These are phyloP conservation scores for Epichloe bromicola DNA, from an alignment of 2,329 filamentous ascomycete species.

Conservation along the genomic window DNA sequence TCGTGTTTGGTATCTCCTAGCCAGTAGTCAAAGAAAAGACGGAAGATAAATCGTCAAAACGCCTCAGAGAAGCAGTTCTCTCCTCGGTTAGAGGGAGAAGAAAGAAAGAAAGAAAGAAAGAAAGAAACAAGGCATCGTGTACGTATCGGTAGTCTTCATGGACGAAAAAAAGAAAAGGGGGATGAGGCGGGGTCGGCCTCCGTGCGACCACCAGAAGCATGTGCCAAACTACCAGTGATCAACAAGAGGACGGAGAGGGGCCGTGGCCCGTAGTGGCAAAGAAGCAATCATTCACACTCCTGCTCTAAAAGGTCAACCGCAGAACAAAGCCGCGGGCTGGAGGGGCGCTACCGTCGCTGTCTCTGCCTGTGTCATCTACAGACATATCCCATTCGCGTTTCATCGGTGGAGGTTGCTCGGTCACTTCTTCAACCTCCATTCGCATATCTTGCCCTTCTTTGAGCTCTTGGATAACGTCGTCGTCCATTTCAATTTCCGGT, in stretches of 20 bases:
- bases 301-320: slow-evolving; percentile 9
- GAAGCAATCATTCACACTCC: neutral
- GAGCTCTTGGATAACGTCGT: slow-evolving; percentile 74
- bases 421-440: slow-evolving; percentile 47
- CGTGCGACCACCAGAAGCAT: neutral
- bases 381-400: slow-evolving; percentile 53
- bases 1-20: slow-evolving; percentile 4
- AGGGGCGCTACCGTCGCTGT: slow-evolving; percentile 8
- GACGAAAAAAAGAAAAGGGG: too few species aligned
- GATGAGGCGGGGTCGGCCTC: neutral
- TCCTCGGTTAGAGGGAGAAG: neutral
- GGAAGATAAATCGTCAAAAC: neutral
- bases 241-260: neutral
- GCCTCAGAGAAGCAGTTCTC: neutral
- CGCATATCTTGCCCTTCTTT: slow-evolving; percentile 88
- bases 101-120: neutral
- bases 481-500: slow-evolving; percentile 75
- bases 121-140: neutral
- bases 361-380: slow-evolving; percentile 32
- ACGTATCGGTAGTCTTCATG: neutral
- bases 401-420: slow-evolving; percentile 17
- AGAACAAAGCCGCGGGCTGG: slow-evolving; percentile 7
- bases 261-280: too few species aligned
- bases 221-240: neutral
- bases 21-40: neutral